Conservation (phyloP, 208 protist genomes). For the Trypanosoma rangeli region DNA sequence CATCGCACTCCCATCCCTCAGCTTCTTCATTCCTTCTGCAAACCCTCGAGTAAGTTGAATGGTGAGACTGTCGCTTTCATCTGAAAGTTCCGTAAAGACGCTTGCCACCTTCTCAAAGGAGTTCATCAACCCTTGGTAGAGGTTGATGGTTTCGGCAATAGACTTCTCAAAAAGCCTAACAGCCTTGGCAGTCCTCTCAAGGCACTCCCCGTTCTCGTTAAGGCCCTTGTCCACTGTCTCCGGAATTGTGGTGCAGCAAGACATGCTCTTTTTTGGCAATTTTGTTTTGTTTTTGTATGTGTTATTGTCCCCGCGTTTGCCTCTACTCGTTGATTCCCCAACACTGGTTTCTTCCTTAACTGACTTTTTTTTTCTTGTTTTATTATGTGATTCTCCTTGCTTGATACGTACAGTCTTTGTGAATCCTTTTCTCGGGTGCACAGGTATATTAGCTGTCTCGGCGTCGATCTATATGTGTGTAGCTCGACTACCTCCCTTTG, state of each 20-base stretch:
- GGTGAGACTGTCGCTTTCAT: conserved; percentile 27
- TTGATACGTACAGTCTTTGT: neutral
- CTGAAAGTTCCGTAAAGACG: conserved; percentile 50
- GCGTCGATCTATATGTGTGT: neutral
- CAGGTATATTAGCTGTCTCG: neutral
- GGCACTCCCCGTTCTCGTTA: conserved; percentile 38
- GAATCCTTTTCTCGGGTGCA: neutral
- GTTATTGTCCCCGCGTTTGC: neutral
- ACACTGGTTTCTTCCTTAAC: too few species aligned
- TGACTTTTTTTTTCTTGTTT: too few species aligned
- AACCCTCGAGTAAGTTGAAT: conserved; percentile 35
- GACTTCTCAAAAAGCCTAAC: conserved; percentile 51
- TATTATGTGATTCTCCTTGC: too few species aligned
- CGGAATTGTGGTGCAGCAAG: conserved; percentile 12
- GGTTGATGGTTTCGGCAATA: conserved; percentile 58
- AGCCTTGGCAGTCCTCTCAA: conserved; percentile 42
- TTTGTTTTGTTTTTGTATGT: neutral
- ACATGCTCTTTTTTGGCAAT: conserved; percentile 25
- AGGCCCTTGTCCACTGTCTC: conserved; percentile 55
- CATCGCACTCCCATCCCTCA: conserved; percentile 60
- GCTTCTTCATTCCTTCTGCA: conserved; percentile 47
- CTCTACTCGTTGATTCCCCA: neutral
- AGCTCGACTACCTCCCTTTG: too few species aligned
- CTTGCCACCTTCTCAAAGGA: conserved; percentile 52
- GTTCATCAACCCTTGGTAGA: conserved; percentile 46